Conservation (phyloP, 345 rosid species). For the Lepidium africanum region DNA sequence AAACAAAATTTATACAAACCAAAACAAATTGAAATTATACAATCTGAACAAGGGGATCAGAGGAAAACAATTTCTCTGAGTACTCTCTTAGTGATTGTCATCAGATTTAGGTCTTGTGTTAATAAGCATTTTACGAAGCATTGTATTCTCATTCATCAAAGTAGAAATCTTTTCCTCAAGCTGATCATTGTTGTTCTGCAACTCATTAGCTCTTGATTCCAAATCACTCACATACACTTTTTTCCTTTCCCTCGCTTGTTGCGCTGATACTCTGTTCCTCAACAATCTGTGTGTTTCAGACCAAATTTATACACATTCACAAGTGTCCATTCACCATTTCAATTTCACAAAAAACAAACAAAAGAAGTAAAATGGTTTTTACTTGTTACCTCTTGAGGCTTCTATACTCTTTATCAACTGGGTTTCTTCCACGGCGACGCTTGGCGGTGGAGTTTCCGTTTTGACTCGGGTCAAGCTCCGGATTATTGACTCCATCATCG, state of each 20-base stretch:
- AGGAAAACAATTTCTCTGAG: background rate
- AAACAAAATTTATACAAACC: background rate
- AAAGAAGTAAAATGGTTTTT: background rate
- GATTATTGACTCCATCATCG: constrained; percentile 2
- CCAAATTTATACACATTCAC: background rate
- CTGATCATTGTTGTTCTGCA: constrained; percentile 49
- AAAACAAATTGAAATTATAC: background rate
- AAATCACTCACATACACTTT: constrained; percentile 60
- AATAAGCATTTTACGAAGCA: constrained; percentile 66
- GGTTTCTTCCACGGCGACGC: constrained; percentile 52
- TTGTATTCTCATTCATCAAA: constrained; percentile 52
- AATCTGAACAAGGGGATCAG: background rate
- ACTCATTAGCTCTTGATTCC: constrained; percentile 44
- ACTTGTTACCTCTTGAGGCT: constrained; percentile 50
- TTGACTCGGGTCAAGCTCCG: constrained; percentile 15
- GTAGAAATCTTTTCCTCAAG: constrained; percentile 65
- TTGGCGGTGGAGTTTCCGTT: constrained; percentile 16
- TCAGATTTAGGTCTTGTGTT: constrained; percentile 66
- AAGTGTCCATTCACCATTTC: background rate
- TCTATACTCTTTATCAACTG: constrained; percentile 58
- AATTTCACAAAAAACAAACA: background rate
- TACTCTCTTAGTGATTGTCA: constrained; percentile 29
- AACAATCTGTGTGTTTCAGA: constrained; percentile 35
- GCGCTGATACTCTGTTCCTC: constrained; percentile 78
- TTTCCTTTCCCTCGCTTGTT: constrained; percentile 82